These are phyloP conservation scores for Populus alba DNA, from an alignment of 345 rosid species.

Conservation along the genomic window DNA sequence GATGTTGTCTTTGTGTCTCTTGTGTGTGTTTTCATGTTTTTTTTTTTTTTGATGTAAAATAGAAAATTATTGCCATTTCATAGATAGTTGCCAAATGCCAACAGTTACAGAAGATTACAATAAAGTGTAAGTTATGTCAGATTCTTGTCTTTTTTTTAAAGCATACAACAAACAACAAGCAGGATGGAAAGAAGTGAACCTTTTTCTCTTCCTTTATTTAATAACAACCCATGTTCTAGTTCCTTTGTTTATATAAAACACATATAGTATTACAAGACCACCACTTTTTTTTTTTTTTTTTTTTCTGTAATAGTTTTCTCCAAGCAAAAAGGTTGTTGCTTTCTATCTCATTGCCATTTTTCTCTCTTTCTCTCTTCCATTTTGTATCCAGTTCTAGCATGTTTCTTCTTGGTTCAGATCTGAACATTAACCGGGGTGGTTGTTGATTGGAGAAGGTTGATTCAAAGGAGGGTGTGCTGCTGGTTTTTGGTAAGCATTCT, in stretches of 20 bases:
- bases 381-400: neutral
- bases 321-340: slow-evolving; percentile 11
- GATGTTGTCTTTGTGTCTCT: neutral
- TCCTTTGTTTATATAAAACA: slow-evolving; percentile 34
- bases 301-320: neutral
- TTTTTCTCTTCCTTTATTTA: neutral
- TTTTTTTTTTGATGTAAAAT: neutral
- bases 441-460: neutral
- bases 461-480: slow-evolving; percentile 17
- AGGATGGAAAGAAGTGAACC: slow-evolving; percentile 13
- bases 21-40: neutral
- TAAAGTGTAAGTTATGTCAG: slow-evolving; percentile 26
- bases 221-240: slow-evolving; percentile 53
- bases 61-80: neutral
- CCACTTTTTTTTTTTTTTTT: slow-evolving; percentile 22
- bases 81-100: neutral
- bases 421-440: slow-evolving; percentile 3
- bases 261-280: neutral
- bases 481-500: slow-evolving; percentile 8
- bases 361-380: neutral
- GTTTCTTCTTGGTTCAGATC: slow-evolving; percentile 33
- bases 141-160: slow-evolving; percentile 16
- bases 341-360: neutral
- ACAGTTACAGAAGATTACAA: slow-evolving; percentile 3
- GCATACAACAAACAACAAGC: neutral